A percentile compares a stretch with the other conserved stretches of the same genome.
phyloP scores from a whole-genome alignment of 306 rosid species.

The Dryas octopetala region DNA sequence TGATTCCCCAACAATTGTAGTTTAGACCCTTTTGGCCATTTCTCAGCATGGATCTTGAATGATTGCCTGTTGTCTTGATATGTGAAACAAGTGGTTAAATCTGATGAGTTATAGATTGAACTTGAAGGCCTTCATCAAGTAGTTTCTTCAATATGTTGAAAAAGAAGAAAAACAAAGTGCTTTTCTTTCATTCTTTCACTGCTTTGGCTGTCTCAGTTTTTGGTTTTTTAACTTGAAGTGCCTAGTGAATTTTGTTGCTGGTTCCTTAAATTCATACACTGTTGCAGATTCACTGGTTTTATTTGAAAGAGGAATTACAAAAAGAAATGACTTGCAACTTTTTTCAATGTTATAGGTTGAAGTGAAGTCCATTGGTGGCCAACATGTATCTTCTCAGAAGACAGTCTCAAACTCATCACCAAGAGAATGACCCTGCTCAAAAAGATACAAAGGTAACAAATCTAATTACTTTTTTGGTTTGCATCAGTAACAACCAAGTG shows the following conservation, averaged over 20 bases:
- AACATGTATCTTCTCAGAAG: constrained; percentile 65
- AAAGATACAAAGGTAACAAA: constrained; percentile 61
- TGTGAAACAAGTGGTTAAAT: background rate
- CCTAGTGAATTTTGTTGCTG: background rate
- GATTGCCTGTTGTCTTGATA: constrained; percentile 3
- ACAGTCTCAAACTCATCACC: constrained; percentile 44
- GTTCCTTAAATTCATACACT: background rate
- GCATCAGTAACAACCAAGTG: background rate
- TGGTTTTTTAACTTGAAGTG: background rate
- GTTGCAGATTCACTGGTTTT: background rate
- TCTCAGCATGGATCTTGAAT: constrained; percentile 9
- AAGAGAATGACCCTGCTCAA: constrained; percentile 44
- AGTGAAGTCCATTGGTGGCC: constrained; percentile 28
- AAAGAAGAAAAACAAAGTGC: background rate
- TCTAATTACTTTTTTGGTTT: background rate
- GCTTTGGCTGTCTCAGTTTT: background rate
- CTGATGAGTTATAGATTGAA: background rate
- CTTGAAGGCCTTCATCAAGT: background rate
- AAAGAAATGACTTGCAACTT: background rate
- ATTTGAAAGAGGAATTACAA: background rate
- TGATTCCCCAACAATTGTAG: background rate
- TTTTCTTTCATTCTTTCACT: background rate
- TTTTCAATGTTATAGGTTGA: constrained; percentile 28
- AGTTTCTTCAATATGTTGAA: background rate
- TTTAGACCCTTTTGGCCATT: background rate